Percentiles rank a stretch among this genome's conserved stretches.
Evolutionary conservation across 2,329 filamentous ascomycete genomes (phyloP).

Genomic region (Colletotrichum spinosum): DNA sequence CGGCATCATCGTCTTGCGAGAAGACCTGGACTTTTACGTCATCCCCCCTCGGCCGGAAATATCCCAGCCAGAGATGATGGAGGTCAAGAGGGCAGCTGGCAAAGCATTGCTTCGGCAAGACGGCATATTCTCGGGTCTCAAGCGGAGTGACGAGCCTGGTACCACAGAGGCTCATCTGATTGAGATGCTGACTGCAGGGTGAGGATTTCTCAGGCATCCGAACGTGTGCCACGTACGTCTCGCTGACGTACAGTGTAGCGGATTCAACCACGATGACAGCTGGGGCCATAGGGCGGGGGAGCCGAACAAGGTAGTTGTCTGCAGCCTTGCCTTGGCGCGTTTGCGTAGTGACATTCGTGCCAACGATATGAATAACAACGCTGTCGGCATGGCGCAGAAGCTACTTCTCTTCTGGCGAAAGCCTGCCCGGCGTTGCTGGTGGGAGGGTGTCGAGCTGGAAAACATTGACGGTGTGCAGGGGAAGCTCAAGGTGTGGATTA

Average conservation of each 20-base stretch:
- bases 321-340: conserved; percentile 92
- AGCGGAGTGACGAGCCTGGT: conserved; percentile 94
- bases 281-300: conserved; percentile 99
- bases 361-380: conserved; percentile 78
- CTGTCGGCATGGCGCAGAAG: conserved; percentile 98
- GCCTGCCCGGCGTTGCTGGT: conserved; percentile 96
- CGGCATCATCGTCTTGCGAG: conserved; percentile 95
- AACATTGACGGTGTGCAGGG: conserved; percentile 91
- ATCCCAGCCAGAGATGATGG: conserved; percentile 89
- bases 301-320: conserved; percentile 98
- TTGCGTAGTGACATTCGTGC: conserved; percentile 93
- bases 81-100: conserved; percentile 93
- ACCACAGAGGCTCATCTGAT: conserved; percentile 98
- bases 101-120: conserved; percentile 87
- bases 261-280: conserved; percentile 93
- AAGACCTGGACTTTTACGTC: conserved; percentile 97
- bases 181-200: conserved; percentile 99
- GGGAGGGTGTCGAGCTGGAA: conserved; percentile 95
- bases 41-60: conserved; percentile 91
- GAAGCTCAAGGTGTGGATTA: conserved; percentile 97
- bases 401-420: conserved; percentile 98
- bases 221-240: too few relatives aligned
- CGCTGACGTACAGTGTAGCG: conserved; percentile 62
- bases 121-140: conserved; percentile 94
- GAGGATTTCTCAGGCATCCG: conserved; percentile 51